These are phyloP conservation scores for Cladosporium sp. DNA, from an alignment of 2,329 filamentous ascomycete species.

Conservation along the genomic window DNA sequence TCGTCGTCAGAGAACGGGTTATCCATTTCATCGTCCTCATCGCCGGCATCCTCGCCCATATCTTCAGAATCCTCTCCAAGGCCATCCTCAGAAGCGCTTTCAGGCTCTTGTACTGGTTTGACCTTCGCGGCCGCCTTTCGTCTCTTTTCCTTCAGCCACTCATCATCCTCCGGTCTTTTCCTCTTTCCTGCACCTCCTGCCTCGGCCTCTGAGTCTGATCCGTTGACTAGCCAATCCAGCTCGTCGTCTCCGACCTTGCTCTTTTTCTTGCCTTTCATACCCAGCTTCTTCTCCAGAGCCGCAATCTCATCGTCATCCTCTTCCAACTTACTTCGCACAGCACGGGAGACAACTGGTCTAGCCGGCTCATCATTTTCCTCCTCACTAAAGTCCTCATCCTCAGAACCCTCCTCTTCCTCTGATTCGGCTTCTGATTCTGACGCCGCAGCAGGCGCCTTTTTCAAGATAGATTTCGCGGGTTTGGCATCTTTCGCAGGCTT, in stretches of 20 bases:
- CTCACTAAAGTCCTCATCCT: slow-evolving; percentile 5
- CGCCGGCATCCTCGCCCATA: slow-evolving; percentile 31
- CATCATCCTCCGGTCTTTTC: slow-evolving; percentile 52
- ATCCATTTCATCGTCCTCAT: slow-evolving; percentile 33
- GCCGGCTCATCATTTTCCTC: slow-evolving; percentile 7
- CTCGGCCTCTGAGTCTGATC: slow-evolving; percentile 44
- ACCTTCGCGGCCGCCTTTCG: slow-evolving; percentile 40
- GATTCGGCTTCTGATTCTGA: slow-evolving; percentile 12
- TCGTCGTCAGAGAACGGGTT: slow-evolving; percentile 31
- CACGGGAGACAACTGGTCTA: slow-evolving; percentile 8
- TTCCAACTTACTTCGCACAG: slow-evolving; percentile 50
- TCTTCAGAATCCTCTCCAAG: slow-evolving; percentile 18
- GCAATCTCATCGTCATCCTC: slow-evolving; percentile 86
- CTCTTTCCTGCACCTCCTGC: slow-evolving; percentile 46
- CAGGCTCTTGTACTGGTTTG: slow-evolving; percentile 20
- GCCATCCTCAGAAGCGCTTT: slow-evolving; percentile 17
- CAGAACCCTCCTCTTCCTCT: slow-evolving; percentile 13
- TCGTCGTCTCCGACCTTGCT: slow-evolving; percentile 78
- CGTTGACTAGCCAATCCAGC: slow-evolving; percentile 69
- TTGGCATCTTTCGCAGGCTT: slow-evolving; percentile 21
- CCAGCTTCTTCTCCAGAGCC: slow-evolving; percentile 78
- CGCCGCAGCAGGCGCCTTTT: slow-evolving; percentile 22
- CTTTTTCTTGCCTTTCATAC: slow-evolving; percentile 70
- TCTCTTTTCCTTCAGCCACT: slow-evolving; percentile 55
- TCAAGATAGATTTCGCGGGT: slow-evolving; percentile 32